Evolutionary conservation across 805 yeast species (phyloP).

Genomic region (Candida sithepensis): DNA sequence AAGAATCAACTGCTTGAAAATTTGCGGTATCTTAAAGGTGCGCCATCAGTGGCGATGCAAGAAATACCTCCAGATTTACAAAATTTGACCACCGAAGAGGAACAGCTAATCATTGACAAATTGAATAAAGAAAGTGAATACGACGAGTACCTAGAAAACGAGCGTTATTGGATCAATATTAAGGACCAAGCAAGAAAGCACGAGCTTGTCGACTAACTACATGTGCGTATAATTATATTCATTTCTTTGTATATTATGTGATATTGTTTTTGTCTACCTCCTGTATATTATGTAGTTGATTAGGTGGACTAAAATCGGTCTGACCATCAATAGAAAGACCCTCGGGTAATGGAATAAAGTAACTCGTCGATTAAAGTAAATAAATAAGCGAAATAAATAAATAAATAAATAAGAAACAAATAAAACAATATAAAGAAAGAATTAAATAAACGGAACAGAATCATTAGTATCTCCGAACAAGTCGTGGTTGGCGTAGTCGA

Average conservation of each 20-base stretch:
- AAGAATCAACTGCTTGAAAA: slow-evolving; percentile 75
- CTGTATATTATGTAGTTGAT: too few species aligned
- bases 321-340: not conserved
- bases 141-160: slow-evolving; percentile 32
- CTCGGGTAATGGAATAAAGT: not conserved
- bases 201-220: slow-evolving; percentile 27
- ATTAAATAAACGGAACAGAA: slow-evolving; percentile 31
- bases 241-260: not conserved
- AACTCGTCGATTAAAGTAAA: not conserved
- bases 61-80: slow-evolving; percentile 73
- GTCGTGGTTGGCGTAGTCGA: slow-evolving; percentile 23
- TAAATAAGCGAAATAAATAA: not conserved
- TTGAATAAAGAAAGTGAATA: slow-evolving; percentile 33
- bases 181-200: slow-evolving; percentile 37
- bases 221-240: not conserved
- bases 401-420: not conserved
- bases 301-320: too few species aligned
- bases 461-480: slow-evolving; percentile 31
- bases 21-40: slow-evolving; percentile 76
- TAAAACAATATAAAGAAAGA: not conserved
- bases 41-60: slow-evolving; percentile 92
- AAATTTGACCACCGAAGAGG: slow-evolving; percentile 42
- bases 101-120: slow-evolving; percentile 33
- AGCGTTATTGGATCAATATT: slow-evolving; percentile 35
- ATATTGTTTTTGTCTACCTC: not conserved